Evolutionary conservation across 176 grass and related monocot genomes (phyloP).

Genomic region (Carex cristatella): DNA sequence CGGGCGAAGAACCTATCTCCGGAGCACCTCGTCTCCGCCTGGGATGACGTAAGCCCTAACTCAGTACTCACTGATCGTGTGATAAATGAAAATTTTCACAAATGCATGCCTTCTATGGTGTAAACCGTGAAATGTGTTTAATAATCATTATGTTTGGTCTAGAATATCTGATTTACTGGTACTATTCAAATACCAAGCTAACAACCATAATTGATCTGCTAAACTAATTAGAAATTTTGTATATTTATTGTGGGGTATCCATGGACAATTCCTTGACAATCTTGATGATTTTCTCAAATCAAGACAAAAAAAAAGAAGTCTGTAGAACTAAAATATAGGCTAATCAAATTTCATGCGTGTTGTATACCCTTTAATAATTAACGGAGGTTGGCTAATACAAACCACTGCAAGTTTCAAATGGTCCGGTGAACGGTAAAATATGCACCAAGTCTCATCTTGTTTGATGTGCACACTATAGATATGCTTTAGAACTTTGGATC

Average conservation of each 20-base stretch:
- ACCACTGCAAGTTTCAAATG: not conserved
- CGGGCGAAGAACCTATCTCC: constrained; percentile 55
- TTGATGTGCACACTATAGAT: not conserved
- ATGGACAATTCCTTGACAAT: not conserved
- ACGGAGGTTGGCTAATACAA: not conserved
- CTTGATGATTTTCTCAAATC: not conserved
- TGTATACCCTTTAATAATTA: not conserved
- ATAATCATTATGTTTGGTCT: not conserved
- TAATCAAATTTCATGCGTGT: not conserved
- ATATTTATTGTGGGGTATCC: not conserved
- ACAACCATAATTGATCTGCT: not conserved
- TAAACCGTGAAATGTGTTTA: not conserved
- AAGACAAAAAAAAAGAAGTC: not conserved
- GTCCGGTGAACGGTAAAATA: not conserved
- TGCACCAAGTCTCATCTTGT: not conserved
- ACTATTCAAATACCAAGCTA: not conserved
- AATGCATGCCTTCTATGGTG: not conserved
- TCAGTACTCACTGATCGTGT: not conserved
- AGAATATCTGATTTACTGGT: not conserved
- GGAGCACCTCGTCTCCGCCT: constrained; percentile 72
- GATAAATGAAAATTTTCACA: not conserved
- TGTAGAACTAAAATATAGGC: not conserved
- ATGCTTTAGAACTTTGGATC: not conserved
- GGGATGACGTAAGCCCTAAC: constrained; percentile 61
- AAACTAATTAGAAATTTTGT: not conserved